Evolutionary conservation across 1,284 basidiomycete species (phyloP).

Genomic region (Neonothopanus nambi): DNA sequence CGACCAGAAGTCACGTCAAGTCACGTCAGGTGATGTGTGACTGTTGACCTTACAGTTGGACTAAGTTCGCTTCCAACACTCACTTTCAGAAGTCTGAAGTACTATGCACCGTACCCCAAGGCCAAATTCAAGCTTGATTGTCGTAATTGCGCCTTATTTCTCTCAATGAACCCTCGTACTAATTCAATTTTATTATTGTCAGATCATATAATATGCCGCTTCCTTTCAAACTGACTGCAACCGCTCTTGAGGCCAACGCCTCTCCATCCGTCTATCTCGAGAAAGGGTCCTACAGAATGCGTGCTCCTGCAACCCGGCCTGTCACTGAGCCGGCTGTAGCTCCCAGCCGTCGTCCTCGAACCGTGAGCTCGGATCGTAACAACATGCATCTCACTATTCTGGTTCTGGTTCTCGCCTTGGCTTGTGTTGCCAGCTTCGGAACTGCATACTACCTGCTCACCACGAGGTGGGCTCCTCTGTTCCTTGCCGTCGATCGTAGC

Average conservation of each 20-base stretch:
- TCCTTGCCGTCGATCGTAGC: conserved; percentile 19
- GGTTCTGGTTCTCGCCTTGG: conserved; percentile 47
- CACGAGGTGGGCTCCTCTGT: conserved; percentile 52
- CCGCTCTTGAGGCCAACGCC: conserved; percentile 28
- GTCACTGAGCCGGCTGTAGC: neutral
- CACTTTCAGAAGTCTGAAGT: too few relatives aligned
- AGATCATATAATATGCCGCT: too few relatives aligned
- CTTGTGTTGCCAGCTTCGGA: conserved; percentile 53
- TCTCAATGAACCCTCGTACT: too few relatives aligned
- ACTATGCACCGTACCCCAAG: too few relatives aligned
- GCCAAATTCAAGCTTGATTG: too few relatives aligned
- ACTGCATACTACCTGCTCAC: conserved; percentile 64
- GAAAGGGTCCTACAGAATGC: conserved; percentile 62
- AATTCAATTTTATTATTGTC: too few relatives aligned
- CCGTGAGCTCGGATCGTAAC: conserved; percentile 19
- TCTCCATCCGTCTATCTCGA: conserved; percentile 68
- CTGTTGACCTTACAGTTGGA: too few relatives aligned
- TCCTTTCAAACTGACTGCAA: conserved; percentile 23
- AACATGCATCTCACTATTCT: conserved; percentile 31
- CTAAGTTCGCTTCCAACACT: too few relatives aligned
- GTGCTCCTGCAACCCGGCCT: conserved; percentile 38
- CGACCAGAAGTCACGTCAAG: too few relatives aligned
- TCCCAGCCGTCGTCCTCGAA: conserved; percentile 18
- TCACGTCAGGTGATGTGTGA: too few relatives aligned
- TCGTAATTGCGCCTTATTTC: too few relatives aligned